These are phyloP conservation scores for Fusarium floridanum DNA, from an alignment of 2,329 filamentous ascomycete species.

Conservation along the genomic window DNA sequence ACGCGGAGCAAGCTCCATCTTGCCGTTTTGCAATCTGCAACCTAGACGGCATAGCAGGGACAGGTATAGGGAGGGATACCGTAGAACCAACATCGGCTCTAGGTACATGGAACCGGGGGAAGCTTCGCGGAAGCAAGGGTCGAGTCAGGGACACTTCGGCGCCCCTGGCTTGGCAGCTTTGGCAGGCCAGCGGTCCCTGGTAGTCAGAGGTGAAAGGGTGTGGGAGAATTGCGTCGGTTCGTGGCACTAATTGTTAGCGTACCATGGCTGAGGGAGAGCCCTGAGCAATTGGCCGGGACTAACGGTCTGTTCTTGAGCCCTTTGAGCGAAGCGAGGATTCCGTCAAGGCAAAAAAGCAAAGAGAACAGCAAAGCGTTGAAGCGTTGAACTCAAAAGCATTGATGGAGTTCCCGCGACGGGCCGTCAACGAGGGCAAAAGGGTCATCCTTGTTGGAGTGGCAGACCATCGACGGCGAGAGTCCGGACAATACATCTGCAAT, in stretches of 20 bases:
- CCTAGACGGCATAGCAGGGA: constrained; percentile 33
- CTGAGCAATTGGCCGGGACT: not conserved
- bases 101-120: constrained; percentile 19
- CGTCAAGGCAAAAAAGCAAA: constrained; percentile 24
- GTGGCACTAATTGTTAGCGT: constrained; percentile 39
- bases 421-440: constrained; percentile 3
- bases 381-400: constrained; percentile 10
- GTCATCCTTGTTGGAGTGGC: constrained; percentile 17
- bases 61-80: constrained; percentile 32
- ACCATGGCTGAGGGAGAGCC: constrained; percentile 27
- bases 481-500: constrained; percentile 4
- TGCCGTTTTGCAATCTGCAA: constrained; percentile 32
- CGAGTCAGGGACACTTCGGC: constrained; percentile 23
- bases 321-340: constrained; percentile 7
- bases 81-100: constrained; percentile 20
- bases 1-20: constrained; percentile 14
- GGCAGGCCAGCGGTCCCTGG: constrained; percentile 32
- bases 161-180: constrained; percentile 33
- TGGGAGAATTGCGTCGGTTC: constrained; percentile 31
- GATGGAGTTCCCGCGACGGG: constrained; percentile 15
- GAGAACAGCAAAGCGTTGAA: not conserved
- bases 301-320: constrained; percentile 11
- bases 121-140: constrained; percentile 35
- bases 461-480: constrained; percentile 14
- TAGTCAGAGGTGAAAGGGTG: constrained; percentile 13